These are phyloP conservation scores for Withania somnifera DNA, from an alignment of 305 asterid genomes.

Conservation along the genomic window DNA sequence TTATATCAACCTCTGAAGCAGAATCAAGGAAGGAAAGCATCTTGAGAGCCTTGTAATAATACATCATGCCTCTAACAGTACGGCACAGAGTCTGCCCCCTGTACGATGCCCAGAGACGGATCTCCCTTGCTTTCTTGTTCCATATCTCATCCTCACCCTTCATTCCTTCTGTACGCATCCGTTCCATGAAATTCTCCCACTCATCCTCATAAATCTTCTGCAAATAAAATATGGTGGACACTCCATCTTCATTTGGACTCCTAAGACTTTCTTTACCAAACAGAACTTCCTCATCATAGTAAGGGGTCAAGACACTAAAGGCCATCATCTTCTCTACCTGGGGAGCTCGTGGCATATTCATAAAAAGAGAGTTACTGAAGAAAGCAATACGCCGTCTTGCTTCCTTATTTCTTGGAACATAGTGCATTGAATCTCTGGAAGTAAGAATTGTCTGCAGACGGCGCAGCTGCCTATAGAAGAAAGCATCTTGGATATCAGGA, in stretches of 20 bases:
- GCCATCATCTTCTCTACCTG: conserved; percentile 92
- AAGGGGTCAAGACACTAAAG: conserved; percentile 93
- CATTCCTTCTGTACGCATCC: conserved; percentile 83
- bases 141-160: conserved; percentile 55
- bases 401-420: conserved; percentile 67
- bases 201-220: conserved; percentile 84
- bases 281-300: conserved; percentile 85
- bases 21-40: conserved; percentile 89
- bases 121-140: conserved; percentile 52
- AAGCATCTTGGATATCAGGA: conserved; percentile 49
- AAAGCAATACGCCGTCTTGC: conserved; percentile 75
- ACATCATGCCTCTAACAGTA: conserved; percentile 97
- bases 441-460: conserved; percentile 69
- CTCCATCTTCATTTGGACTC: conserved; percentile 80
- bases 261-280: conserved; percentile 72
- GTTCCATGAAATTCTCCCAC: conserved; percentile 82
- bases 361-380: conserved; percentile 85
- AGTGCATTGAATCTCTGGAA: conserved; percentile 74
- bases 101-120: conserved; percentile 89
- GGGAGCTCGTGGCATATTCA: conserved; percentile 96
- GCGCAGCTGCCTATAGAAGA: conserved; percentile 66
- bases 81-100: conserved; percentile 94
- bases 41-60: conserved; percentile 80
- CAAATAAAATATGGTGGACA: conserved; percentile 77
- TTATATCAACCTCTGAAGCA: conserved; percentile 80